phyloP scores from a whole-genome alignment of 306 rosid genomes.

The Fragaria vesca region DNA sequence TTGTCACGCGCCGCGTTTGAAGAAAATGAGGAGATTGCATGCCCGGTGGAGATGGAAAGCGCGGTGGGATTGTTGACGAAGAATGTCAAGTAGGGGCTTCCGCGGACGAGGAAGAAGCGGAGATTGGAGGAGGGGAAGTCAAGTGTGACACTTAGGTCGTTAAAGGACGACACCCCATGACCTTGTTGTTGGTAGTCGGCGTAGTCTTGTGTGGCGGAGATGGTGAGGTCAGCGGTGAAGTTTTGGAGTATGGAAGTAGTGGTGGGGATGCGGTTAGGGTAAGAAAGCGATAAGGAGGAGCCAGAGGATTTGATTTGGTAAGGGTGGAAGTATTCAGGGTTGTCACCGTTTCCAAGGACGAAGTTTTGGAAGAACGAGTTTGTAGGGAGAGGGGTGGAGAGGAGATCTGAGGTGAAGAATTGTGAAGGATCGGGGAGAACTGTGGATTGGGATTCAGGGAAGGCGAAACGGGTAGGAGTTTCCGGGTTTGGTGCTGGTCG shows the following conservation, averaged over 20 bases:
- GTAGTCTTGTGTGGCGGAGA: conserved; percentile 17
- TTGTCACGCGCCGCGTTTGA: background rate
- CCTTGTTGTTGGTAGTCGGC: too few relatives aligned
- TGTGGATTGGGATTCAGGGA: conserved; percentile 51
- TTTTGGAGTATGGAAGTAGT: conserved; percentile 40
- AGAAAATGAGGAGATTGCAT: background rate
- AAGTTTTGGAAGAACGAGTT: conserved; percentile 78
- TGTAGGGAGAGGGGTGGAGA: conserved; percentile 60
- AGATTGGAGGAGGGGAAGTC: conserved; percentile 3
- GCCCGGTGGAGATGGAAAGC: background rate
- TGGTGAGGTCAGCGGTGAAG: conserved; percentile 40
- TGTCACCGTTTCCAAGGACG: conserved; percentile 51
- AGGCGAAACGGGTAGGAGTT: conserved; percentile 25
- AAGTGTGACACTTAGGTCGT: background rate
- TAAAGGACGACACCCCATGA: background rate
- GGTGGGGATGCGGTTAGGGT: conserved; percentile 43
- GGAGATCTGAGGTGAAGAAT: conserved; percentile 45
- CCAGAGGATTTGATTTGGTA: background rate
- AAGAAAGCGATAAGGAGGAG: conserved; percentile 44
- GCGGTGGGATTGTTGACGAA: background rate
- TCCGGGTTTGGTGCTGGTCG: background rate
- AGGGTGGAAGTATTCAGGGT: conserved; percentile 59
- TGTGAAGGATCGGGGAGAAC: conserved; percentile 64
- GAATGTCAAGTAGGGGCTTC: background rate
- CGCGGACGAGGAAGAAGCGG: background rate